Evolutionary conservation across 139 green algal species (phyloP).

Genomic region (Penium margaritaceum): DNA sequence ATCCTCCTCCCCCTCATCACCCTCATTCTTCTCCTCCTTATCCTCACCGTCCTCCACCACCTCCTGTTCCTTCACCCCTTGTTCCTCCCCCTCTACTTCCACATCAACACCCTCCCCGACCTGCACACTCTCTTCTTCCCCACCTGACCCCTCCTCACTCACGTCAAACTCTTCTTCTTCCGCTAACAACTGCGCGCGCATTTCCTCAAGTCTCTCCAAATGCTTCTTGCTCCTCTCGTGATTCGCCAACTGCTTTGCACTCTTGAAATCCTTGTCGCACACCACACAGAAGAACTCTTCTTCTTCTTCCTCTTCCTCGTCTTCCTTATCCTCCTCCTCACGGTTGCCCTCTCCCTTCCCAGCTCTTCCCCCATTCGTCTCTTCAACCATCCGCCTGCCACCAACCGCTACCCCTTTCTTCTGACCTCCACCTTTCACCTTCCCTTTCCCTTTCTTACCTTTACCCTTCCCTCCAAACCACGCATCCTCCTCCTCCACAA

Average conservation of each 20-base stretch:
- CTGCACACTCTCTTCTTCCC: too few species aligned
- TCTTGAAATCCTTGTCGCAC: slow-evolving; percentile 86
- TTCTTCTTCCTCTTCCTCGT: not conserved
- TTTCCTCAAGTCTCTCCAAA: slow-evolving; percentile 47
- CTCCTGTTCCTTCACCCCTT: too few species aligned
- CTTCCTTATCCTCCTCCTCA: not conserved
- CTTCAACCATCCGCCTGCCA: slow-evolving; percentile 39
- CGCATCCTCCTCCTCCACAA: slow-evolving; percentile 37
- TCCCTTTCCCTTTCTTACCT: not conserved
- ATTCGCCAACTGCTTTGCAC: slow-evolving; percentile 68
- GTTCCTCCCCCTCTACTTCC: too few species aligned
- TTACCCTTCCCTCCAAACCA: not conserved
- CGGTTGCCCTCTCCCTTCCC: slow-evolving; percentile 4
- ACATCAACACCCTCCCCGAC: too few species aligned
- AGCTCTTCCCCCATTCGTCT: not conserved
- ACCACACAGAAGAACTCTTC: slow-evolving; percentile 70
- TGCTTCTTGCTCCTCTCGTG: slow-evolving; percentile 82
- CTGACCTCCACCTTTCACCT: slow-evolving; percentile 13
- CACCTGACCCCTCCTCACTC: too few species aligned
- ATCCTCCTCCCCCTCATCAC: too few species aligned
- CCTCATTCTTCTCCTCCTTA: too few species aligned
- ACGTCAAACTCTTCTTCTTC: too few species aligned
- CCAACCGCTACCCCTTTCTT: slow-evolving; percentile 41
- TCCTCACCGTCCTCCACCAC: too few species aligned
- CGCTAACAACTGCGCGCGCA: slow-evolving; percentile 11